A percentile compares a stretch with the other conserved stretches of the same genome.
These are phyloP conservation scores for Houttuynia cordata DNA, from an alignment of 164 flowering plant genomes.

Conservation along the genomic window DNA sequence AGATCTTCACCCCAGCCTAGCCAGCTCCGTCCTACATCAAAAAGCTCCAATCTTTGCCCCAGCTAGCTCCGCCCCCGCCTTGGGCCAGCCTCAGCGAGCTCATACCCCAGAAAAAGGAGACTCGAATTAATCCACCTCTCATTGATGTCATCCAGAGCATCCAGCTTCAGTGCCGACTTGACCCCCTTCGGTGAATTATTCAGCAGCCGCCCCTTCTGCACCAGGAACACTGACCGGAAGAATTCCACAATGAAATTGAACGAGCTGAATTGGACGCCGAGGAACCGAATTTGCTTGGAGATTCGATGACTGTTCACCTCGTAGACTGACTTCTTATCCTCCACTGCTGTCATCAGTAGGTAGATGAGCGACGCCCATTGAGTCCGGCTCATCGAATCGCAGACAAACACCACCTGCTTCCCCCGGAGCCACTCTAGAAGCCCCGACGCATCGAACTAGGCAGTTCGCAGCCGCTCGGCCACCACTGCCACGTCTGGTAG, in stretches of 20 bases:
- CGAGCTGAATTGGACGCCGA: constrained; percentile 45
- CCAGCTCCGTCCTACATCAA: too few species aligned
- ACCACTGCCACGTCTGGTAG: constrained; percentile 76
- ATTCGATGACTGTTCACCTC: constrained; percentile 64
- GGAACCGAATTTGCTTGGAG: constrained; percentile 49
- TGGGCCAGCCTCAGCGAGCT: too few species aligned
- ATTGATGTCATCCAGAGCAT: constrained; percentile 48
- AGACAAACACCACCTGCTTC: constrained; percentile 66
- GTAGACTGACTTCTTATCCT: constrained; percentile 54
- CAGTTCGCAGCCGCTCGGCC: constrained; percentile 63
- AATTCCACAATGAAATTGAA: too few species aligned
- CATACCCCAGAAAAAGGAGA: too few species aligned
- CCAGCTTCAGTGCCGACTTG: constrained; percentile 41
- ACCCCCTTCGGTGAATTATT: constrained; percentile 51
- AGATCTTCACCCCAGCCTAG: too few species aligned
- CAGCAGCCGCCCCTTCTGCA: constrained; percentile 35
- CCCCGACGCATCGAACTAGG: constrained; percentile 33
- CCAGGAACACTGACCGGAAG: too few species aligned
- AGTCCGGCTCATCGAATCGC: constrained; percentile 82
- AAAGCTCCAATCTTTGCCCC: too few species aligned
- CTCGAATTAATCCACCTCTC: constrained; percentile 57
- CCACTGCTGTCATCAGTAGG: constrained; percentile 62
- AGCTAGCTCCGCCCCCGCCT: too few species aligned
- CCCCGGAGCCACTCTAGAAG: constrained; percentile 46
- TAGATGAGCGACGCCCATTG: constrained; percentile 88